Evolutionary conservation across 2,329 filamentous ascomycete genomes (phyloP).

Genomic region (Clonostachys sp.): DNA sequence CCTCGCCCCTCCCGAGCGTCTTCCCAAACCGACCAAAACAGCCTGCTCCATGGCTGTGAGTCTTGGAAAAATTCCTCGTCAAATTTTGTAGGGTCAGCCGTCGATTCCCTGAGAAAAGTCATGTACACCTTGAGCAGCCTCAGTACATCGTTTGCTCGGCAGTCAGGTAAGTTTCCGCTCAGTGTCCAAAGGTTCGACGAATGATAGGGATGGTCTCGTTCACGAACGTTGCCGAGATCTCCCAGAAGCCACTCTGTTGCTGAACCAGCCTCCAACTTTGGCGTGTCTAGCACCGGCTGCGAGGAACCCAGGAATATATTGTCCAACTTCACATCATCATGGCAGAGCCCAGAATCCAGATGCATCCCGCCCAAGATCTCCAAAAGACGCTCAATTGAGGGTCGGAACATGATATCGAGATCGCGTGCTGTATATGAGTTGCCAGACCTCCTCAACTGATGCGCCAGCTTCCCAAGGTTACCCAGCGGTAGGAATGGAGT

Average conservation of each 20-base stretch:
- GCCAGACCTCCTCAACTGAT: constrained; percentile 9
- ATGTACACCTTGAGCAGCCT: constrained; percentile 21
- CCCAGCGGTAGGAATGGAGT: constrained; percentile 17
- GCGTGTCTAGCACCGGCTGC: constrained; percentile 1
- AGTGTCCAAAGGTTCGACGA: constrained; percentile 18
- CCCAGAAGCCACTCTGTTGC: constrained; percentile 18
- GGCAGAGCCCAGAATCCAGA: constrained; percentile 14
- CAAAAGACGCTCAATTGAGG: constrained; percentile 19
- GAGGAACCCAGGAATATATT: constrained; percentile 18
- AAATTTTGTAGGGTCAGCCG: constrained; percentile 11
- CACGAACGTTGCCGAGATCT: constrained; percentile 22
- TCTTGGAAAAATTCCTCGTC: constrained; percentile 15
- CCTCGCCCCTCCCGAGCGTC: constrained; percentile 1
- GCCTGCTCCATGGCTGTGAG: constrained; percentile 11
- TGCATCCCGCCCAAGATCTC: constrained; percentile 16
- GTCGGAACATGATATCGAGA: constrained; percentile 18
- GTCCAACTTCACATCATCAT: constrained; percentile 24
- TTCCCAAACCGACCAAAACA: constrained; percentile 16
- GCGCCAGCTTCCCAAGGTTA: constrained; percentile 14
- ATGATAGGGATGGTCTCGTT: constrained; percentile 20
- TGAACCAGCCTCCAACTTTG: neutral
- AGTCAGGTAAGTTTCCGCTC: constrained; percentile 18
- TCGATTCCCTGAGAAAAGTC: constrained; percentile 15
- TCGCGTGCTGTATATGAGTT: constrained; percentile 11
- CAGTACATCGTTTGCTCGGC: constrained; percentile 22